Conservation (phyloP, 129 eudicot species). For the Tagetes patula region DNA sequence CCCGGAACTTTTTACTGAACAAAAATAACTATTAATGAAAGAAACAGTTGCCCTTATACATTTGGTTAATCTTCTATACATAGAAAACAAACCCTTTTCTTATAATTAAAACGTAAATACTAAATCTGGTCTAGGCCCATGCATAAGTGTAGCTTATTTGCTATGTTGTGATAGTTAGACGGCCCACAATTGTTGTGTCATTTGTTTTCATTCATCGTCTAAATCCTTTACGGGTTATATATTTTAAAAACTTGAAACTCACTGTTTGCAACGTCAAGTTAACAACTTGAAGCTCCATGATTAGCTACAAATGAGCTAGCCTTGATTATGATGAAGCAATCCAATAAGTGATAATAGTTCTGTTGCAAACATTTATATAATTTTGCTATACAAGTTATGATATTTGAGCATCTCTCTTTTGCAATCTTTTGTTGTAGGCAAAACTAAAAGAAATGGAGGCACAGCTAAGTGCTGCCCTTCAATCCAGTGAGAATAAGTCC, state of each 20-base stretch:
- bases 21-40: slow-evolving; percentile 5
- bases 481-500: slow-evolving; percentile 41
- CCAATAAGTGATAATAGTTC: neutral
- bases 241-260: slow-evolving; percentile 3
- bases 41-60: neutral
- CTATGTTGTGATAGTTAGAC: slow-evolving; percentile 12
- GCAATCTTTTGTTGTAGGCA: slow-evolving; percentile 47
- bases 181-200: neutral
- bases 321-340: slow-evolving; percentile 8
- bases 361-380: neutral
- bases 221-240: slow-evolving; percentile 3
- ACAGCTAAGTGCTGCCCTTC: slow-evolving; percentile 55
- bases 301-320: neutral
- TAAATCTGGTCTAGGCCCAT: neutral
- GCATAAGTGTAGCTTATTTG: neutral
- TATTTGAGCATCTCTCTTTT: slow-evolving; percentile 14
- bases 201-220: slow-evolving; percentile 1
- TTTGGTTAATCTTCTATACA: neutral
- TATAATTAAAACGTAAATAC: neutral
- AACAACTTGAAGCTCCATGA: neutral
- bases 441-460: slow-evolving; percentile 65
- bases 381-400: slow-evolving; percentile 6
- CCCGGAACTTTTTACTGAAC: neutral
- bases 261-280: slow-evolving; percentile 12
- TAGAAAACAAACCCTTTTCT: neutral